These are phyloP conservation scores for Stenogyne calaminthoides DNA, from an alignment of 305 asterid genomes.

Conservation along the genomic window DNA sequence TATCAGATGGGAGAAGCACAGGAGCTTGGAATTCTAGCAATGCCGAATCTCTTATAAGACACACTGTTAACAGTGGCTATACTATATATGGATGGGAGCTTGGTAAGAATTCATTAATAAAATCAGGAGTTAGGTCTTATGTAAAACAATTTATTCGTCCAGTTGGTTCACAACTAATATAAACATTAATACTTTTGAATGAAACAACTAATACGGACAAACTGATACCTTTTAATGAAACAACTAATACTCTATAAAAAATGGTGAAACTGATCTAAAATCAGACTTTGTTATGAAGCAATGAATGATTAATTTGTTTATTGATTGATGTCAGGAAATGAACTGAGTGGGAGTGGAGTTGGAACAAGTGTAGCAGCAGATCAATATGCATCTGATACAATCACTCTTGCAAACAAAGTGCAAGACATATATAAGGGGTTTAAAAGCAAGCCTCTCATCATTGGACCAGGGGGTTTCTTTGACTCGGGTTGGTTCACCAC, in stretches of 20 bases:
- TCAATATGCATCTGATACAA: constrained; percentile 61
- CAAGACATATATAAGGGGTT: constrained; percentile 52
- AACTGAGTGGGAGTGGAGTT: constrained; percentile 76
- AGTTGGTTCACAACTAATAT: too few relatives aligned
- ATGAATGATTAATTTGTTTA: not conserved
- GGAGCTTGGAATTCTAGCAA: constrained; percentile 85
- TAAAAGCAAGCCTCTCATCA: constrained; percentile 52
- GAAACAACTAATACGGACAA: too few relatives aligned
- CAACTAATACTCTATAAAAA: too few relatives aligned
- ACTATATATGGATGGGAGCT: constrained; percentile 85
- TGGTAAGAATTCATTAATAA: constrained; percentile 40
- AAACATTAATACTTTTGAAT: too few relatives aligned
- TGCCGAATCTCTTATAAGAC: constrained; percentile 62
- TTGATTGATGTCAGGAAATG: constrained; percentile 60
- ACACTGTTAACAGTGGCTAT: constrained; percentile 55
- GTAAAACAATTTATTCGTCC: too few relatives aligned
- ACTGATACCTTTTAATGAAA: too few relatives aligned
- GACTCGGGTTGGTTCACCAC: constrained; percentile 60
- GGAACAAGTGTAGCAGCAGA: constrained; percentile 69
- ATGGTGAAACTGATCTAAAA: not conserved
- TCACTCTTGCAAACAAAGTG: constrained; percentile 46
- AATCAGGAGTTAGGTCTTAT: not conserved
- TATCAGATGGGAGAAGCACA: constrained; percentile 37
- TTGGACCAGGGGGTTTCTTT: constrained; percentile 92
- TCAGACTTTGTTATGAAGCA: too few relatives aligned